These are phyloP conservation scores for Toxoplasma gondii DNA, from an alignment of 169 alveolate species.

Conservation along the genomic window DNA sequence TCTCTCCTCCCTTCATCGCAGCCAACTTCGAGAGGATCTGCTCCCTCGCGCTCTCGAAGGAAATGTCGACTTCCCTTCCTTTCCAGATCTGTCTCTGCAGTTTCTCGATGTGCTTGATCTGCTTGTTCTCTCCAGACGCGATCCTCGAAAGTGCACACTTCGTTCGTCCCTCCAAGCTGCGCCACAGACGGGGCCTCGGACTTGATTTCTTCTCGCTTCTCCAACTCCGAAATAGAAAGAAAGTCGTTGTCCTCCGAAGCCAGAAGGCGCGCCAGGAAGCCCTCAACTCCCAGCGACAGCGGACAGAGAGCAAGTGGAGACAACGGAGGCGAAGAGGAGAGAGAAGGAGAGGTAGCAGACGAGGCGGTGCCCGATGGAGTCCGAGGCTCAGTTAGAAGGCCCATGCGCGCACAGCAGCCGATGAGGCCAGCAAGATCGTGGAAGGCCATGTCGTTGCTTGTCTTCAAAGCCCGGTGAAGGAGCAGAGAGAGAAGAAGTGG, in stretches of 20 bases:
- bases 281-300: neutral
- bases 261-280: neutral
- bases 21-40: no score
- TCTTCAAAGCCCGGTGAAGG: neutral
- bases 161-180: no score
- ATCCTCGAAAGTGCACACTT: no score
- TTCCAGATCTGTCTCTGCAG: no score
- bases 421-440: constrained; percentile 13
- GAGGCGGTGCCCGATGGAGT: neutral
- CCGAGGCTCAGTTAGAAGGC: neutral
- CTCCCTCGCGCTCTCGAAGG: no score
- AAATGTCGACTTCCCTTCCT: no score
- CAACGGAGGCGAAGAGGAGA: neutral
- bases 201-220: no score
- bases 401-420: neutral
- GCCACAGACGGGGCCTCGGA: no score
- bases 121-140: no score
- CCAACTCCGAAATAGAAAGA: no score
- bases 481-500: constrained; percentile 20
- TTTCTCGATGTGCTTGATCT: no score
- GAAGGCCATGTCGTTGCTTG: neutral
- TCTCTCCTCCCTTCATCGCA: no score
- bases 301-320: constrained; percentile 21
- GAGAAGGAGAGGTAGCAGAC: neutral
- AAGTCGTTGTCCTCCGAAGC: neutral